A percentile compares a stretch with the other conserved stretches of the same genome.
phyloP scores from a whole-genome alignment of 2,329 filamentous ascomycete genomes.

The Clonostachys byssicola region DNA sequence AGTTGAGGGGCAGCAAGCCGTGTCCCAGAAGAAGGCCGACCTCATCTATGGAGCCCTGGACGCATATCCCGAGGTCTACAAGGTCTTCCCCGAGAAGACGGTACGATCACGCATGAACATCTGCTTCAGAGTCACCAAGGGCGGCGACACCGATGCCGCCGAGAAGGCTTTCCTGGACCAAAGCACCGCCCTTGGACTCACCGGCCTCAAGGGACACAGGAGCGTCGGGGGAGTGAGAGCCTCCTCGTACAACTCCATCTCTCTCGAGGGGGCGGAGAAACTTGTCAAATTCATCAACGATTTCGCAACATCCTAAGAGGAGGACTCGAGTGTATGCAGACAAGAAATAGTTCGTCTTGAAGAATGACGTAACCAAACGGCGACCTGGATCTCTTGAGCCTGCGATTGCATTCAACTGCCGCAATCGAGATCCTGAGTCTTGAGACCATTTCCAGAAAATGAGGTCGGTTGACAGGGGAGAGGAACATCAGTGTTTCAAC shows the following conservation, averaged over 20 bases:
- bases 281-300: conserved; percentile 57
- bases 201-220: conserved; percentile 84
- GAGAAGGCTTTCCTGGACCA: conserved; percentile 80
- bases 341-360: too few relatives aligned
- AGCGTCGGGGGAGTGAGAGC: conserved; percentile 82
- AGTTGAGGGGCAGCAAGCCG: conserved; percentile 70
- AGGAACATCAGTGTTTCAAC: too few relatives aligned
- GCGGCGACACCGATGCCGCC: conserved; percentile 58
- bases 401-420: too few relatives aligned
- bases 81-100: conserved; percentile 68
- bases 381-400: too few relatives aligned
- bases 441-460: too few relatives aligned
- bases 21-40: conserved; percentile 70
- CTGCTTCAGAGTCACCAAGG: conserved; percentile 71
- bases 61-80: conserved; percentile 67
- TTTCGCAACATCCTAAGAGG: conserved; percentile 35
- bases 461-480: too few relatives aligned
- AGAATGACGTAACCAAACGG: too few relatives aligned
- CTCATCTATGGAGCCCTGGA: conserved; percentile 78
- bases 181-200: conserved; percentile 62
- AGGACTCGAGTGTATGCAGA: too few relatives aligned
- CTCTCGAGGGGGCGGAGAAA: conserved; percentile 62
- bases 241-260: conserved; percentile 85
- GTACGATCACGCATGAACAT: conserved; percentile 91
- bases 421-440: too few relatives aligned